phyloP scores from a whole-genome alignment of 2,329 filamentous ascomycete genomes.

The Xylaria sp. region DNA sequence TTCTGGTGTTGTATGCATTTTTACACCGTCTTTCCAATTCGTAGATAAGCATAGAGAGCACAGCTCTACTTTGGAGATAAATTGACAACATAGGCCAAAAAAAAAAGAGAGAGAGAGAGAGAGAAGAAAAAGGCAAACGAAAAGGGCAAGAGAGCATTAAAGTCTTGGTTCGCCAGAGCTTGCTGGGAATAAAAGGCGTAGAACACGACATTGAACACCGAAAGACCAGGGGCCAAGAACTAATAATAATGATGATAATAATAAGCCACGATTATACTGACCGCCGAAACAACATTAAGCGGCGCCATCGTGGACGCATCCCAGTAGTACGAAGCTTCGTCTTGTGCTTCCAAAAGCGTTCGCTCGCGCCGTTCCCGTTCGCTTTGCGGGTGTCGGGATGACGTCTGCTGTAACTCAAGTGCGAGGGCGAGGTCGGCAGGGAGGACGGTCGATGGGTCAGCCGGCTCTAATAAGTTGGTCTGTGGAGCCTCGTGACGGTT shows the following conservation, averaged over 20 bases:
- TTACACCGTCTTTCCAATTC: not conserved
- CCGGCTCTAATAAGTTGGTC: constrained; percentile 32
- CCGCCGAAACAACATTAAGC: constrained; percentile 59
- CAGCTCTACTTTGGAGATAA: not conserved
- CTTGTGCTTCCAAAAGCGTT: constrained; percentile 16
- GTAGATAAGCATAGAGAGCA: not conserved
- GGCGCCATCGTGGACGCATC: constrained; percentile 63
- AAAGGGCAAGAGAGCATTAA: not conserved
- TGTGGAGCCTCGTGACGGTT: constrained; percentile 29
- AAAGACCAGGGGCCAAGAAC: not conserved
- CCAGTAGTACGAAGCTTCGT: constrained; percentile 57
- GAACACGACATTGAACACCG: not conserved
- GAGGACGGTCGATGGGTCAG: constrained; percentile 28
- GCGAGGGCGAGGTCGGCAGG: constrained; percentile 38
- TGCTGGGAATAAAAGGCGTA: not conserved
- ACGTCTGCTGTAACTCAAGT: constrained; percentile 30
- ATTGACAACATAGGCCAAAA: too few relatives aligned
- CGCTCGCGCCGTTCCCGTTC: not conserved
- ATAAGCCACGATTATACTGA: constrained; percentile 46
- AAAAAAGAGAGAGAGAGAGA: too few relatives aligned
- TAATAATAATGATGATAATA: not conserved
- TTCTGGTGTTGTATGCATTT: not conserved
- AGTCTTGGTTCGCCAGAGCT: not conserved
- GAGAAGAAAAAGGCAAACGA: too few relatives aligned
- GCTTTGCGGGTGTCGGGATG: constrained; percentile 2